A percentile compares a stretch with the other conserved stretches of the same genome.
phyloP scores from a whole-genome alignment of 331 rosid genomes.

The Malus hybrid region DNA sequence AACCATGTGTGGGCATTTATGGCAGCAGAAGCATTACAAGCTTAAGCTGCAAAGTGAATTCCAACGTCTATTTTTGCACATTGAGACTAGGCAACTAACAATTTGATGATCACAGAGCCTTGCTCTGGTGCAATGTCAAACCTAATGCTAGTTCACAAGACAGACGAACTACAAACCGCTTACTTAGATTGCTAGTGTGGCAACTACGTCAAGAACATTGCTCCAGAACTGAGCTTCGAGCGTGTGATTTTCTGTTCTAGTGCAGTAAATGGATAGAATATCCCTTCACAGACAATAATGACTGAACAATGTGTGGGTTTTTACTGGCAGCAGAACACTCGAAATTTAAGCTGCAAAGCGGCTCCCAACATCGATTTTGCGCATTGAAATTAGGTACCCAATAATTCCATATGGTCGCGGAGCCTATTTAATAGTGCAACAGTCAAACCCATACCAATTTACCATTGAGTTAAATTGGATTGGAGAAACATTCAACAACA shows the following conservation, averaged over 20 bases:
- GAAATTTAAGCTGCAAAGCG: conserved; percentile 28
- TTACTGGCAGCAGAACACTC: conserved; percentile 26
- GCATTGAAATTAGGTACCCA: conserved; percentile 18
- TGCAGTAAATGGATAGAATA: not conserved
- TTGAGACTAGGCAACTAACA: conserved; percentile 4
- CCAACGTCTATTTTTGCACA: conserved; percentile 12
- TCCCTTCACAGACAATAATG: not conserved
- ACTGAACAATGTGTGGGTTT: conserved; percentile 19
- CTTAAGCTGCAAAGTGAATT: conserved; percentile 9
- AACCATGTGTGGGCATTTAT: conserved; percentile 4
- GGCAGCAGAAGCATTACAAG: conserved; percentile 5
- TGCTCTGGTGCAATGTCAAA: conserved; percentile 1
- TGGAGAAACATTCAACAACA: not conserved
- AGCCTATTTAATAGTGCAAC: conserved; percentile 26
- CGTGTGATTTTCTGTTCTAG: not conserved
- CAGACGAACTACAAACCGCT: too few relatives aligned
- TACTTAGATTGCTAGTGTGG: not conserved
- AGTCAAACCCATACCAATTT: not conserved
- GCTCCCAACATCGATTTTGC: conserved; percentile 20
- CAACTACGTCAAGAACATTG: not conserved
- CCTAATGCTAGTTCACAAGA: not conserved
- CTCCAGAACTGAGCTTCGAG: not conserved
- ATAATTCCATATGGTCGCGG: conserved; percentile 7
- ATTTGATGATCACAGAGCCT: not conserved
- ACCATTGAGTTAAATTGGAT: not conserved